Conservation (phyloP, 2,329 filamentous ascomycete genomes). For the Xylariaceae sp. region DNA sequence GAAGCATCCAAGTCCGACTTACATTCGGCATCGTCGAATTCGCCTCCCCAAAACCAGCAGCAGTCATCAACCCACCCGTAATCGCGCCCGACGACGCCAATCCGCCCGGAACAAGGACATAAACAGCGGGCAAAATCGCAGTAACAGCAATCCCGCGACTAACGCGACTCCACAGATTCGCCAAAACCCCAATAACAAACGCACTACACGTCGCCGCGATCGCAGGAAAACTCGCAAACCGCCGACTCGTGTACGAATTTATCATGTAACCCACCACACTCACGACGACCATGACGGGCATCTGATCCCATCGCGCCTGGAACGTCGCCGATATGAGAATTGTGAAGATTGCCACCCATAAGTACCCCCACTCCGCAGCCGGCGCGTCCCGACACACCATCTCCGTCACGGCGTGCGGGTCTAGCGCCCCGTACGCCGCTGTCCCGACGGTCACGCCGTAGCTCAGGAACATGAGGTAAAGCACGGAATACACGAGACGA, state of each 20-base stretch:
- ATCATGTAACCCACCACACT: constrained; percentile 68
- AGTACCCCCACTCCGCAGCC: constrained; percentile 48
- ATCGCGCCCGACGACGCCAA: constrained; percentile 57
- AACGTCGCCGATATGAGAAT: constrained; percentile 70
- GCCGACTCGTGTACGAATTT: constrained; percentile 65
- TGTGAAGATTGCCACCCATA: constrained; percentile 65
- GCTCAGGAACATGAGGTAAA: constrained; percentile 65
- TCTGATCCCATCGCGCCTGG: constrained; percentile 74
- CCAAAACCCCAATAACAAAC: constrained; percentile 68
- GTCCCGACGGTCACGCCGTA: constrained; percentile 64
- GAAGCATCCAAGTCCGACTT: too few species aligned
- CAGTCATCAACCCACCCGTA: constrained; percentile 52
- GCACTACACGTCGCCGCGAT: constrained; percentile 75
- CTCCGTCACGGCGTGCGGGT: constrained; percentile 39
- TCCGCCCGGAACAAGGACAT: constrained; percentile 61
- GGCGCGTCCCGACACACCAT: constrained; percentile 43
- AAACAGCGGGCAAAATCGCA: constrained; percentile 81
- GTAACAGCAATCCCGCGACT: constrained; percentile 74
- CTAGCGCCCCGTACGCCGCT: constrained; percentile 47
- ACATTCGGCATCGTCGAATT: constrained; percentile 34
- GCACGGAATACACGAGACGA: constrained; percentile 66
- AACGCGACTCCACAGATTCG: constrained; percentile 62
- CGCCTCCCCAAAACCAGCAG: constrained; percentile 46
- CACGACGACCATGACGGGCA: constrained; percentile 70
- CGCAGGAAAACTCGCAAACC: constrained; percentile 65